phyloP scores from a whole-genome alignment of 805 yeast genomes.

The Spathaspora girioi region DNA sequence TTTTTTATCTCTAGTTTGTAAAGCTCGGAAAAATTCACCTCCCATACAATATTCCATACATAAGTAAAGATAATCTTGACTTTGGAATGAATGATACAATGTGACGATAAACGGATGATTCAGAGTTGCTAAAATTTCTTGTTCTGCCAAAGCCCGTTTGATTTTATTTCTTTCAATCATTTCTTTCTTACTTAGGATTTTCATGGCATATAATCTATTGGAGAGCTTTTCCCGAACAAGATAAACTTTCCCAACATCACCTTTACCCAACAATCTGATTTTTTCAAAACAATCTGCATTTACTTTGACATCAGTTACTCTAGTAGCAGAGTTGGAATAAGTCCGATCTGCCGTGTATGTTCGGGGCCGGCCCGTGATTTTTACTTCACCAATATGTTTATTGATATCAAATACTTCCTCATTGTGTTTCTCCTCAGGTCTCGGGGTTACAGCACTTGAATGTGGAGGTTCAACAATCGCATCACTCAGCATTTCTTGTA shows the following conservation, averaged over 20 bases:
- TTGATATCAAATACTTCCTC: slow-evolving; percentile 43
- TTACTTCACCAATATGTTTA: slow-evolving; percentile 43
- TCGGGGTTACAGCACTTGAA: slow-evolving; percentile 1
- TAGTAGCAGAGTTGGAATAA: slow-evolving; percentile 73
- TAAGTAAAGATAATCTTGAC: slow-evolving; percentile 82
- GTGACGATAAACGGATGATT: slow-evolving; percentile 98
- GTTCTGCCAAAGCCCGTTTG: slow-evolving; percentile 93
- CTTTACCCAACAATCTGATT: slow-evolving; percentile 86
- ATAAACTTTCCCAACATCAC: slow-evolving; percentile 97
- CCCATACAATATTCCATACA: slow-evolving; percentile 99
- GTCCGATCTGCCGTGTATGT: slow-evolving; percentile 49
- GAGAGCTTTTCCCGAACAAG: slow-evolving; percentile 79
- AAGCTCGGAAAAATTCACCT: slow-evolving; percentile 95
- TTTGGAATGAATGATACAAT: slow-evolving; percentile 92
- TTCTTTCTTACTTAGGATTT: slow-evolving; percentile 82
- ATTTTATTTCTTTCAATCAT: slow-evolving; percentile 95
- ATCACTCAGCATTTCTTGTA: slow-evolving; percentile 16
- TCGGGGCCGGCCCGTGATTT: slow-evolving; percentile 30
- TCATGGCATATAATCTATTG: slow-evolving; percentile 84
- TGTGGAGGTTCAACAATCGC: slow-evolving; percentile 2
- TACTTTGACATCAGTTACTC: slow-evolving; percentile 74
- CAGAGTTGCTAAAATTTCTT: slow-evolving; percentile 90
- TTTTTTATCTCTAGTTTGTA: slow-evolving; percentile 85
- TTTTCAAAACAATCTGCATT: slow-evolving; percentile 86
- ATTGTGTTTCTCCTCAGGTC: neutral